Evolutionary conservation across 148 eudicot genomes (phyloP).

Genomic region (Cornus suecica): DNA sequence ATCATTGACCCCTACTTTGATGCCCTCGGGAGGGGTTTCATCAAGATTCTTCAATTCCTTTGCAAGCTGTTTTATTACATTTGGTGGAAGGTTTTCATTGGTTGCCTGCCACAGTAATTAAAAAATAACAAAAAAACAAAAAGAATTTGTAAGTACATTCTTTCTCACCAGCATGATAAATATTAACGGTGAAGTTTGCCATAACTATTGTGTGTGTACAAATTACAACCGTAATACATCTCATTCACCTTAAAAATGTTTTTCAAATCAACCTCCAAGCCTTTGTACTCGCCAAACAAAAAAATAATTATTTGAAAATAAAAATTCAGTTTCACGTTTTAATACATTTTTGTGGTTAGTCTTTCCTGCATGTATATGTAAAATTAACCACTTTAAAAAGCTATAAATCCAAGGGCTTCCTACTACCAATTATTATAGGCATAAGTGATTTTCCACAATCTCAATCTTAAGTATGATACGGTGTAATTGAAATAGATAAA

Average conservation of each 20-base stretch:
- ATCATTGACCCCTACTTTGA: conserved; percentile 90
- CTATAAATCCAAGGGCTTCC: not conserved
- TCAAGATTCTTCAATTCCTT: conserved; percentile 95
- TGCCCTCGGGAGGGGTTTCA: conserved; percentile 98
- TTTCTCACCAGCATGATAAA: not conserved
- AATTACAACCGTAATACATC: not conserved
- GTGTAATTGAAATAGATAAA: not conserved
- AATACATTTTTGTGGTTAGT: not conserved
- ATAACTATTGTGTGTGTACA: not conserved
- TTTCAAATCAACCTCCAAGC: not conserved
- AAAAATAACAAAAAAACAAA: not conserved
- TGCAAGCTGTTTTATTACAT: conserved; percentile 87
- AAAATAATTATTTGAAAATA: not conserved
- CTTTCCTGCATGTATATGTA: not conserved
- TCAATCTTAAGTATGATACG: not conserved
- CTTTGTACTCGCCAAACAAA: not conserved
- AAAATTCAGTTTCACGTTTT: not conserved
- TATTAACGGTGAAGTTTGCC: not conserved
- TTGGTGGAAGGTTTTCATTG: conserved; percentile 98
- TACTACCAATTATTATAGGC: not conserved
- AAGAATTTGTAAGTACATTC: not conserved
- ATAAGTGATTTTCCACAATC: not conserved
- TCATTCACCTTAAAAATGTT: not conserved
- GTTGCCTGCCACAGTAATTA: conserved; percentile 58
- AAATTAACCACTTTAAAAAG: not conserved